Percentiles rank a stretch among this genome's conserved stretches.
Evolutionary conservation across 129 eudicot species (phyloP).

Genomic region (Pseudognaphalium luteoalbum): DNA sequence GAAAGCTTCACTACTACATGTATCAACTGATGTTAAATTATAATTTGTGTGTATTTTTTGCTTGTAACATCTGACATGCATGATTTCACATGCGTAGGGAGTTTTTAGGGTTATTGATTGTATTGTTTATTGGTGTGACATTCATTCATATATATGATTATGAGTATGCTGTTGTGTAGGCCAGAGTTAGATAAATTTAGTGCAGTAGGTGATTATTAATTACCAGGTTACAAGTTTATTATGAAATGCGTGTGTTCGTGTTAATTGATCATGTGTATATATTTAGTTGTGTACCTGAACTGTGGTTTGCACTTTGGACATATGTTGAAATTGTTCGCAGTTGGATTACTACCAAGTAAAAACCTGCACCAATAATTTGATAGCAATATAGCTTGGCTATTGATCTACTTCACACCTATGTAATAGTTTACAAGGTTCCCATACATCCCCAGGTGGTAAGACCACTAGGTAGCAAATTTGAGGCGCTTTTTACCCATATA

Average conservation of each 20-base stretch:
- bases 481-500: background rate
- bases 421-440: too few relatives aligned
- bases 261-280: too few relatives aligned
- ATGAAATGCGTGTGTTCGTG: background rate
- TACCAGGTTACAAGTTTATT: constrained; percentile 3
- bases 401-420: too few relatives aligned
- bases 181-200: constrained; percentile 1
- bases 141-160: background rate
- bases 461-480: constrained; percentile 12
- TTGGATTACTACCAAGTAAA: background rate
- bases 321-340: background rate
- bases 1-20: background rate
- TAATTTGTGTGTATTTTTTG: background rate
- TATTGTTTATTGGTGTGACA: background rate
- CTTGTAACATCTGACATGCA: background rate
- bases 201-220: constrained; percentile 14
- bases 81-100: background rate
- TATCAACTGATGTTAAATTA: background rate
- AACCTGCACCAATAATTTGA: too few relatives aligned
- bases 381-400: too few relatives aligned
- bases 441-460: background rate
- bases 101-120: background rate
- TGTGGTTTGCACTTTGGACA: too few relatives aligned
- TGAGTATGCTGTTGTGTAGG: background rate
- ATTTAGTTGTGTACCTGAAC: too few relatives aligned